Evolutionary conservation across 148 eudicot genomes (phyloP).

Genomic region (Tetragonia tetragonoides): DNA sequence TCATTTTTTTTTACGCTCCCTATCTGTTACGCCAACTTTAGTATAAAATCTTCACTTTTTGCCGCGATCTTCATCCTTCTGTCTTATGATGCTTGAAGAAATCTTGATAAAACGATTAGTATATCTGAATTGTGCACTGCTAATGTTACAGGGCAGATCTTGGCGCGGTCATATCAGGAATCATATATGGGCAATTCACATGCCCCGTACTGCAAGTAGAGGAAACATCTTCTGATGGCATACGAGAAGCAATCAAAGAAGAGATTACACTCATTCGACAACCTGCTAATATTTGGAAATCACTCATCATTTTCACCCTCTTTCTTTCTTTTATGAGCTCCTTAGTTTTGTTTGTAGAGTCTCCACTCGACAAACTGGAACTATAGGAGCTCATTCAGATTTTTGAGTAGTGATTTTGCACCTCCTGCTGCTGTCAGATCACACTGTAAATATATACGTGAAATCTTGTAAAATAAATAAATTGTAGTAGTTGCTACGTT

Average conservation of each 20-base stretch:
- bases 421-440: neutral
- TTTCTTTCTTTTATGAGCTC: conserved; percentile 42
- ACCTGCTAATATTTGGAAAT: conserved; percentile 59
- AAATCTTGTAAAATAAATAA: neutral
- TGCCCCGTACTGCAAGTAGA: conserved; percentile 51
- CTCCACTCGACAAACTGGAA: conserved; percentile 42
- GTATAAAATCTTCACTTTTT: too few relatives aligned
- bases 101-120: neutral
- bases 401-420: conserved; percentile 14
- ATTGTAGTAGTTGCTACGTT: too few relatives aligned
- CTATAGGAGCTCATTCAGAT: conserved; percentile 32
- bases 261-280: conserved; percentile 44
- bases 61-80: neutral
- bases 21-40: too few relatives aligned
- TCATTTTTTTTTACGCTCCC: too few relatives aligned
- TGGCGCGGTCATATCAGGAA: conserved; percentile 63
- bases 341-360: conserved; percentile 40
- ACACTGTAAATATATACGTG: neutral
- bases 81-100: neutral
- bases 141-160: conserved; percentile 55
- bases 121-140: neutral
- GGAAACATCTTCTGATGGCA: conserved; percentile 37
- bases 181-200: conserved; percentile 54
- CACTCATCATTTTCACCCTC: conserved; percentile 51
- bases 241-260: conserved; percentile 35